A percentile compares a stretch with the other conserved stretches of the same genome.
Conservation (phyloP, 768 basidiomycete species). For the Strobilomyces echinocephalus region DNA sequence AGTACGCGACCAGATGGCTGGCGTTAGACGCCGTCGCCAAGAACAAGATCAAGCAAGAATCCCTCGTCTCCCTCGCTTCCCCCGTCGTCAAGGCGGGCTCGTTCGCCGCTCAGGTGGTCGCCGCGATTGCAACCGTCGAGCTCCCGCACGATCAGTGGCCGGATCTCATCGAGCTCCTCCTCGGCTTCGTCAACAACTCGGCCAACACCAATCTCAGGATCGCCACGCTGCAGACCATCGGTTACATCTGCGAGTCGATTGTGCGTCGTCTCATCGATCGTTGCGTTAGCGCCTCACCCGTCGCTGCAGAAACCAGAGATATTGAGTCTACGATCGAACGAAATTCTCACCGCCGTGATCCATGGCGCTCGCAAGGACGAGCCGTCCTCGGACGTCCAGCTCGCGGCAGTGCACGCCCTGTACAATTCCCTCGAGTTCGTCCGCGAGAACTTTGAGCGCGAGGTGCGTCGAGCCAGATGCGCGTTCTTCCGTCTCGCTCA, state of each 20-base stretch:
- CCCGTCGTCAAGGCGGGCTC: constrained; percentile 66
- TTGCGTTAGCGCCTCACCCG: constrained; percentile 5
- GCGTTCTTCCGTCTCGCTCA: neutral
- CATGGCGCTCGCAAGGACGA: constrained; percentile 98
- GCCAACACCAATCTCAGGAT: constrained; percentile 71
- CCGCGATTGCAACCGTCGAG: constrained; percentile 92
- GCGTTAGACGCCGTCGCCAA: constrained; percentile 63
- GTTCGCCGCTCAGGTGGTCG: constrained; percentile 89
- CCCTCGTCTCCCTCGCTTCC: constrained; percentile 79
- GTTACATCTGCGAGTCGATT: constrained; percentile 95
- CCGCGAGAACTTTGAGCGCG: constrained; percentile 95
- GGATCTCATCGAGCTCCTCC: constrained; percentile 81
- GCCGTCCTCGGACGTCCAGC: constrained; percentile 82
- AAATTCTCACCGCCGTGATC: constrained; percentile 97
- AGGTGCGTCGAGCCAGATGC: constrained; percentile 50
- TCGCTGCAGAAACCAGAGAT: constrained; percentile 81
- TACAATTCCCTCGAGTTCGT: constrained; percentile 97
- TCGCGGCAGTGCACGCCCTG: constrained; percentile 87
- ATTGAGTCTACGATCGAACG: constrained; percentile 83
- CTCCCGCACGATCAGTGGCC: constrained; percentile 86
- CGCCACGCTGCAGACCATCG: constrained; percentile 90
- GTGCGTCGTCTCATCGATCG: constrained; percentile 47
- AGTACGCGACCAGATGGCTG: constrained; percentile 79
- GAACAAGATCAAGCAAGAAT: constrained; percentile 81
- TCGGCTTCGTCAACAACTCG: constrained; percentile 80